A percentile compares a stretch with the other conserved stretches of the same genome.
These are phyloP conservation scores for Wickerhamiella parazyma DNA, from an alignment of 805 yeast genomes.

Conservation along the genomic window DNA sequence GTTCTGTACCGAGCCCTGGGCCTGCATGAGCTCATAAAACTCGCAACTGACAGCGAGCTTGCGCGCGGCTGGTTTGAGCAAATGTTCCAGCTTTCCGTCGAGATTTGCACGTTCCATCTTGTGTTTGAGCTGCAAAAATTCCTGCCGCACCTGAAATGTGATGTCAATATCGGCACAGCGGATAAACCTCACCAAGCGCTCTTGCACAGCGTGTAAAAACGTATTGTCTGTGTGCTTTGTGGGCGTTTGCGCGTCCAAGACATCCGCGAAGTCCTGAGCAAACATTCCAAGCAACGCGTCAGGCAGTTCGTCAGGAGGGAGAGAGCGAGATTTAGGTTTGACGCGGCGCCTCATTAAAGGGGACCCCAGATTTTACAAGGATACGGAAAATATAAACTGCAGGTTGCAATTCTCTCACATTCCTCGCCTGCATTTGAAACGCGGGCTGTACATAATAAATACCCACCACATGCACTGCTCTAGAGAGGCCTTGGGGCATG, in stretches of 20 bases:
- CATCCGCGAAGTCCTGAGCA: background rate
- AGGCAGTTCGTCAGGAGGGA: too few species aligned
- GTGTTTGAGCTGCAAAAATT: constrained; percentile 1
- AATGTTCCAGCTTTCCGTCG: background rate
- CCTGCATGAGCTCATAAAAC: constrained; percentile 4
- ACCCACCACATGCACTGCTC: too few species aligned
- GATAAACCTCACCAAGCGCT: background rate
- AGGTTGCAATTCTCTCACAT: too few species aligned
- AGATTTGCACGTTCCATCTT: constrained; percentile 4
- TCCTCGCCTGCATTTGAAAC: too few species aligned
- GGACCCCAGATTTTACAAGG: too few species aligned
- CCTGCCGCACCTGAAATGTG: constrained; percentile 4
- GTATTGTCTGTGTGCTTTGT: background rate
- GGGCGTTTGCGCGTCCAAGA: background rate
- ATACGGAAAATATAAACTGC: too few species aligned
- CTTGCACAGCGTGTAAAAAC: constrained; percentile 1
- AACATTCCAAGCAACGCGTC: background rate
- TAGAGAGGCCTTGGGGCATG: too few species aligned
- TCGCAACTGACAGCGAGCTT: background rate
- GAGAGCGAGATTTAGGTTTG: too few species aligned
- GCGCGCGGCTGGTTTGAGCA: background rate
- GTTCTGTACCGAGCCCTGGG: background rate
- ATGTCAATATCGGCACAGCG: constrained; percentile 4
- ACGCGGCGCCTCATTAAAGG: too few species aligned
- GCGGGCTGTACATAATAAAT: too few species aligned